Base-by-base conservation (phyloP, 805 yeast genomes). In the Candida multigemmis region DNA sequence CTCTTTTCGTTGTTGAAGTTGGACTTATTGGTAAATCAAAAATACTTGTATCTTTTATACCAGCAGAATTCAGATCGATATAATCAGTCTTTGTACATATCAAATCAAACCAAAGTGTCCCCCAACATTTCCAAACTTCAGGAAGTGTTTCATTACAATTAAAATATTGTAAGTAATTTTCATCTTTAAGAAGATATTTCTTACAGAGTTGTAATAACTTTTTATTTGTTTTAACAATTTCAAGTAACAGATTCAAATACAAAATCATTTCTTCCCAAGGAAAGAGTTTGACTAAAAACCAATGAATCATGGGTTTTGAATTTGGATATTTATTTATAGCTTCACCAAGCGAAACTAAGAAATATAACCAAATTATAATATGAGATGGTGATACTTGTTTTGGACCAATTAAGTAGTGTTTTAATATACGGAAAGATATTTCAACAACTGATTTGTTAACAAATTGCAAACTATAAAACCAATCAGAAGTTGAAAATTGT, bases 71-170 rank as follows among this genome's bases (percentile, higher is more conserved):
- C 19, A 60, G 53, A 24, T 59, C 67, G 21, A 53, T 53, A 36
- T 66, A 69, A 37, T 74, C 81, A 4, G 56, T 59, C 42, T 78
- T 80, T 23, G 62, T 46, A 10, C 57, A 43, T 21, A 81, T 57
- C 14, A 57, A 55, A 48, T 81, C 87, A 51, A 71, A 82, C 89
- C 91, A 81, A 22, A 82, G 46, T 0, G 85, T 70, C 2, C 93
- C 93, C 85, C 89, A 80, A 42, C 86, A 75, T 44, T 76, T 77
- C 87, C 87, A 81, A 12, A 76, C 79, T 50, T 82, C 93, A 22
- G 81, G 74, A 26, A 81, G 54, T 23, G 60, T 68, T 45, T 80
- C 89, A 44, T 71, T 65, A 25, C 68, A 60, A 36, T 72, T 65
- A 39, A 73, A 75, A 37, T 66, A 48, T 4, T 61, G 56, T n/a